phyloP scores from a whole-genome alignment of 1,139 yeast species.

The Debaryomyces sp. region DNA sequence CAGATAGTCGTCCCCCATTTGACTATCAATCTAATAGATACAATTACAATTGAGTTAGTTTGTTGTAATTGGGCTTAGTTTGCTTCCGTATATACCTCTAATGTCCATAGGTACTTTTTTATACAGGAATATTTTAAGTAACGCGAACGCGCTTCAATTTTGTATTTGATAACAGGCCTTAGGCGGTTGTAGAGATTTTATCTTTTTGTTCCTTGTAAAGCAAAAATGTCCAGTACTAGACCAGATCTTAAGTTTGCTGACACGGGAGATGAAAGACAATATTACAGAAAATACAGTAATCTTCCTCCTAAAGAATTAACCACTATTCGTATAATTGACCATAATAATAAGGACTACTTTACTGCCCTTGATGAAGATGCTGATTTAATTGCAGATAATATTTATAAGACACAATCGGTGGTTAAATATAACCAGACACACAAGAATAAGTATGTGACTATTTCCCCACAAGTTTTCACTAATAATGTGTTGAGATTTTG shows the following conservation, averaged over 20 bases:
- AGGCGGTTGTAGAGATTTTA: not conserved
- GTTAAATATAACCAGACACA: conserved; percentile 55
- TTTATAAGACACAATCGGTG: conserved; percentile 82
- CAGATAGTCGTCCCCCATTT: conserved; percentile 29
- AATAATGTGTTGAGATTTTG: conserved; percentile 64
- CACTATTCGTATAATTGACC: conserved; percentile 70
- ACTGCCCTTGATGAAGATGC: conserved; percentile 82
- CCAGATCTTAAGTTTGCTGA: conserved; percentile 78
- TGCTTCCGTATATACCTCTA: no score
- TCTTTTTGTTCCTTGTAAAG: not conserved
- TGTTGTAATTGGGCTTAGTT: no score
- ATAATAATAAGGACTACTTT: conserved; percentile 71
- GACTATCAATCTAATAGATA: conserved; percentile 23
- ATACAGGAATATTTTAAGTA: conserved; percentile 3
- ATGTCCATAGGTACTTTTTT: not conserved
- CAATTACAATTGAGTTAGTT: conserved; percentile 8
- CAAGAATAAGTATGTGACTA: conserved; percentile 67
- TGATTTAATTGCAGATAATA: conserved; percentile 73
- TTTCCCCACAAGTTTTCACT: conserved; percentile 73
- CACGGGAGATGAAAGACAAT: conserved; percentile 62
- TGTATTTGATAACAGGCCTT: not conserved
- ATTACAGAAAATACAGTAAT: conserved; percentile 58
- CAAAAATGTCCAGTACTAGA: conserved; percentile 58
- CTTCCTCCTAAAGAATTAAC: conserved; percentile 50
- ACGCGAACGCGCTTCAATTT: conserved; percentile 7